Evolutionary conservation across 371 early-diverging fungal genomes (phyloP).

Genomic region (Capillidium rhysosporum): DNA sequence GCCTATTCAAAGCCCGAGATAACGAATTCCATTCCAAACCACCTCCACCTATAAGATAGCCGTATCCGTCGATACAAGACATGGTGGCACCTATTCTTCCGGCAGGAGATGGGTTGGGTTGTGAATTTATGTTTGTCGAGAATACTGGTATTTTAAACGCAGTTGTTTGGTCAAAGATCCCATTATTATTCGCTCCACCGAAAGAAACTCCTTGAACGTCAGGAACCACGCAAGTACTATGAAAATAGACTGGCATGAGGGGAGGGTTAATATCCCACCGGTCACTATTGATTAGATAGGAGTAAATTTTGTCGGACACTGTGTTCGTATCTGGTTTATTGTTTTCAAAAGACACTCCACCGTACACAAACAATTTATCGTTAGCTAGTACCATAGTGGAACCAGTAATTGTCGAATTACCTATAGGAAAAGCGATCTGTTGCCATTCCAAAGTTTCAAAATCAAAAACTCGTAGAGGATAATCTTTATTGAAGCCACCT

Average conservation of each 20-base stretch:
- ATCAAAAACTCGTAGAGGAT: not conserved
- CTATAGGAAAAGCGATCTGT: not conserved
- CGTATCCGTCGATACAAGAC: not conserved
- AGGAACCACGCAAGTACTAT: not conserved
- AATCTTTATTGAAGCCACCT: not conserved
- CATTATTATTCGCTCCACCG: not conserved
- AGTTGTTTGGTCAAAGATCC: not conserved
- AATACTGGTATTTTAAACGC: no score
- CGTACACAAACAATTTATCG: not conserved
- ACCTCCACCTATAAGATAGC: slow-evolving; percentile 1
- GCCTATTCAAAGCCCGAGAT: not conserved
- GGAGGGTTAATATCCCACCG: not conserved
- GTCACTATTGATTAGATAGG: not conserved
- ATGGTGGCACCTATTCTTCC: not conserved
- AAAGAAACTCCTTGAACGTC: not conserved
- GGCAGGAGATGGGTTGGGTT: not conserved
- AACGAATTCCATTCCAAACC: not conserved
- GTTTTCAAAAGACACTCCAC: not conserved
- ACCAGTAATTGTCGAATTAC: not conserved
- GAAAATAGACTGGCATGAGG: not conserved
- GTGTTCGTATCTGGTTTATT: not conserved
- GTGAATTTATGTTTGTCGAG: not conserved
- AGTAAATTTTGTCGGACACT: not conserved
- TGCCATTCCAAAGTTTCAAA: not conserved
- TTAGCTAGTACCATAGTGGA: not conserved